These are phyloP conservation scores for Fagus sylvatica DNA, from an alignment of 306 rosid species.

Conservation along the genomic window DNA sequence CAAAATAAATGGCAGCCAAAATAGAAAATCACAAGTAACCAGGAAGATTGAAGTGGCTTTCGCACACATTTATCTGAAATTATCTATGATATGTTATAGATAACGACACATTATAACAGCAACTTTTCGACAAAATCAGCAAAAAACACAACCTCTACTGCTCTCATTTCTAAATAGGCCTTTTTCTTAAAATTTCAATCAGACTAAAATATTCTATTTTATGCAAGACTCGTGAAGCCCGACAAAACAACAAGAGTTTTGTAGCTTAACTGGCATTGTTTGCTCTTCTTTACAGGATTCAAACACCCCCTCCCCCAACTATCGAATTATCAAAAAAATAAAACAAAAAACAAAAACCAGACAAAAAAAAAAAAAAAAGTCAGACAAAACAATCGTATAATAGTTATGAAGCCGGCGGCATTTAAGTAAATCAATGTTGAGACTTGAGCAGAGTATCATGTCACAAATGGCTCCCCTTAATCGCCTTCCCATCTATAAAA, in stretches of 20 bases:
- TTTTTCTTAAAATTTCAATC: not conserved
- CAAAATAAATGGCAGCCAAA: too few relatives aligned
- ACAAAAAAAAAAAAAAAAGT: too few relatives aligned
- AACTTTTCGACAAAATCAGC: slow-evolving; percentile 6
- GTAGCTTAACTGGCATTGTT: too few relatives aligned
- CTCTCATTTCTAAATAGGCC: not conserved
- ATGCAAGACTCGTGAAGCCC: not conserved
- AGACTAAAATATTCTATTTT: not conserved
- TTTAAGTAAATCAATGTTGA: not conserved
- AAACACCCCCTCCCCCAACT: too few relatives aligned
- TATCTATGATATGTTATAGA: slow-evolving; percentile 3
- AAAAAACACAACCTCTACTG: not conserved
- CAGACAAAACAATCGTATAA: not conserved
- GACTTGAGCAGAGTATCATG: not conserved
- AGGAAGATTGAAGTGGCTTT: not conserved
- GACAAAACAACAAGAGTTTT: too few relatives aligned
- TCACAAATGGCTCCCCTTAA: not conserved
- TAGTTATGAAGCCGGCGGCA: slow-evolving; percentile 5
- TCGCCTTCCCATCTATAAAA: not conserved
- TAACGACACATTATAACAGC: slow-evolving; percentile 12
- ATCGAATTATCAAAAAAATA: too few relatives aligned
- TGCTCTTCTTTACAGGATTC: too few relatives aligned
- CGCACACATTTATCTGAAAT: not conserved
- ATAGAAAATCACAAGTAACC: not conserved
- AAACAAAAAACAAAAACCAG: too few relatives aligned